Base-by-base conservation (phyloP, 2,329 filamentous ascomycete species). In the Aspergillus versicolor region DNA sequence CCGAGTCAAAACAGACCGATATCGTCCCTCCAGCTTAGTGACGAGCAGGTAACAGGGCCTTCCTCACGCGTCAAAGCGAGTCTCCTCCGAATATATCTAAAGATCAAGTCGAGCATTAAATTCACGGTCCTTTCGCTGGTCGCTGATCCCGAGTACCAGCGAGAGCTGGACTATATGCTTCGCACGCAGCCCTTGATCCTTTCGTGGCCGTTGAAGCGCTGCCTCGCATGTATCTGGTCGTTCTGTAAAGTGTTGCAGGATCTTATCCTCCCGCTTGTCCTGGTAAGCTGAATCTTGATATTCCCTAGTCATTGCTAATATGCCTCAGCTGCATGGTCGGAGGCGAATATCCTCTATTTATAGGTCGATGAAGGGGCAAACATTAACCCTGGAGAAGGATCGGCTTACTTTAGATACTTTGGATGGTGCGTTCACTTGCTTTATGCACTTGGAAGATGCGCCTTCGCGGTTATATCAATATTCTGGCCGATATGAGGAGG, bases 111-210 rank as follows among this genome's bases (percentile, higher is more conserved):
- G 5, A 54, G 52, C 12, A 67, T 79, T 57, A 82, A 82, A 58
- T 81, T 81, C 62, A 67, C 79, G 27, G 68, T 79, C 11, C 73
- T 82, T 42, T 77, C 80, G 7, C 70, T 79, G 15, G 75, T 82
- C 59, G 80, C 80, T 2, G 80, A 82, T 62, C 75, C 78, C 0
- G 79, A 82, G 59, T 81, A 78, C 58, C 76, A 81, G 61, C 70
- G 79, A 57, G 80, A 82, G 56, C 67, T 82, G 41, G 73, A 77
- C 55, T 61, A 56, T 75, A 77, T 62, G 73, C 75, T 56, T 67
- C 79, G 53, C 61, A 67, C 49, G 59, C 45, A 70, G 73, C 40
- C 73, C 56, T 54, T 17, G 49, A 72, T 45, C 27, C 78, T 22
- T 67, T 70, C 13, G 65, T 68, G 50, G 30, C 75, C 74, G 9